Evolutionary conservation across 495 filamentous ascomycete species (phyloP).

Genomic region (Chaetomidium leptoderma): DNA sequence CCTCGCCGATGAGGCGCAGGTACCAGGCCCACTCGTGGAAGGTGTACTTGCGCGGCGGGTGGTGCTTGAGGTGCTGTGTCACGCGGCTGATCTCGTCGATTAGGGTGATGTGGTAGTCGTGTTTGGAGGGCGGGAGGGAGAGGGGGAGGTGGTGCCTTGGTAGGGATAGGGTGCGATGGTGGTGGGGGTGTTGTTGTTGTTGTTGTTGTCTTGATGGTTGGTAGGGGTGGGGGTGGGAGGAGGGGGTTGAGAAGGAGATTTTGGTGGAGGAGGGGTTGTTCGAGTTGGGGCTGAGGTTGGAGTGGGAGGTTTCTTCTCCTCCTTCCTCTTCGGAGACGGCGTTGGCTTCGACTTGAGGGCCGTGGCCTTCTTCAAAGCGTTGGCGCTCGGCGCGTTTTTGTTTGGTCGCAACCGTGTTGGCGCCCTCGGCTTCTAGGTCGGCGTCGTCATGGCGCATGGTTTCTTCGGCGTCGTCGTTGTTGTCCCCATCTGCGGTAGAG

Average conservation of each 20-base stretch:
- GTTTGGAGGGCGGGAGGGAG: slow-evolving; percentile 32
- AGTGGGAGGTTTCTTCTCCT: slow-evolving; percentile 4
- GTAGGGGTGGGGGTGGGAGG: neutral
- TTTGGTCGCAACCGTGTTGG: slow-evolving; percentile 9
- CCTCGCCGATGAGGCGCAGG: slow-evolving; percentile 68
- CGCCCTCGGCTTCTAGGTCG: slow-evolving; percentile 19
- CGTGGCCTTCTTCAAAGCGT: slow-evolving; percentile 22
- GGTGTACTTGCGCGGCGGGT: slow-evolving; percentile 62
- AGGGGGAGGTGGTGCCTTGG: slow-evolving; percentile 21
- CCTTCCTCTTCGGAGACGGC: slow-evolving; percentile 14
- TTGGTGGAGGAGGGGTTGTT: slow-evolving; percentile 5
- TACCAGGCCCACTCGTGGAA: slow-evolving; percentile 83
- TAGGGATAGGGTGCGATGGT: slow-evolving; percentile 27
- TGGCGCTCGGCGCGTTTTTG: slow-evolving; percentile 15
- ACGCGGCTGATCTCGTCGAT: slow-evolving; percentile 65
- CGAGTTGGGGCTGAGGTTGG: too few species aligned
- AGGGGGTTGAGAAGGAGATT: slow-evolving; percentile 1
- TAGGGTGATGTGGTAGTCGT: slow-evolving; percentile 63
- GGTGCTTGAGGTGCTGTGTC: slow-evolving; percentile 56
- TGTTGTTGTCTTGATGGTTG: neutral
- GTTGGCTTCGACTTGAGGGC: slow-evolving; percentile 13
- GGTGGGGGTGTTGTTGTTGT: neutral
- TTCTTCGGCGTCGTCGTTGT: slow-evolving; percentile 15
- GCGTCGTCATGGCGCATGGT: slow-evolving; percentile 16
- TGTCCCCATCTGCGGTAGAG: slow-evolving; percentile 20